Percentiles rank a stretch among this genome's conserved stretches.
Evolutionary conservation across 2,329 filamentous ascomycete species (phyloP).

Genomic region (Cryphonectria radicalis): DNA sequence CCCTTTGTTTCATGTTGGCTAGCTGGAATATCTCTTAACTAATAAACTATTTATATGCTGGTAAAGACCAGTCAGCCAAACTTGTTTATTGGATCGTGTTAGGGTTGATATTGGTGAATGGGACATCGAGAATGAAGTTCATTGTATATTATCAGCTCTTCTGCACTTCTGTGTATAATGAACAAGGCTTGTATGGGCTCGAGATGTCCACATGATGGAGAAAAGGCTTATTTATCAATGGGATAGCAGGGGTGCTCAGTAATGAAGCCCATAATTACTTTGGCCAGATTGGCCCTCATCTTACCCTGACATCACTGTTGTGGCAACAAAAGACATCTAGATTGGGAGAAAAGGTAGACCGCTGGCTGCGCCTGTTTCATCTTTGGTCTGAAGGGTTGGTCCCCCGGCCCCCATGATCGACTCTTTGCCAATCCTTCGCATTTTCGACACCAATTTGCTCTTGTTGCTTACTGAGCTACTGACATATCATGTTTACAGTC

Average conservation of each 20-base stretch:
- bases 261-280: background rate
- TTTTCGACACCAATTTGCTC: background rate
- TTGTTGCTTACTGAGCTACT: background rate
- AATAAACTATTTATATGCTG: no score
- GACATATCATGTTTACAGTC: background rate
- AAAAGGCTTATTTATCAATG: background rate
- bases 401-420: background rate
- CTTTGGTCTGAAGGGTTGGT: background rate
- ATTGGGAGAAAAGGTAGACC: background rate
- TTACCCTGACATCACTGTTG: background rate
- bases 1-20: no score
- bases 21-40: no score
- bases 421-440: background rate
- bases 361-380: background rate
- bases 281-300: background rate
- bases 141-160: no score
- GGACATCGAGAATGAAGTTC: no score
- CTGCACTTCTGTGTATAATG: no score
- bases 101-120: no score
- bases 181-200: no score
- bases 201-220: no score
- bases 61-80: no score
- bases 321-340: background rate
- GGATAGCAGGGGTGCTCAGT: background rate
- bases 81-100: no score